These are phyloP conservation scores for Acanthamoeba royreba DNA, from an alignment of 208 protist species.

Conservation along the genomic window DNA sequence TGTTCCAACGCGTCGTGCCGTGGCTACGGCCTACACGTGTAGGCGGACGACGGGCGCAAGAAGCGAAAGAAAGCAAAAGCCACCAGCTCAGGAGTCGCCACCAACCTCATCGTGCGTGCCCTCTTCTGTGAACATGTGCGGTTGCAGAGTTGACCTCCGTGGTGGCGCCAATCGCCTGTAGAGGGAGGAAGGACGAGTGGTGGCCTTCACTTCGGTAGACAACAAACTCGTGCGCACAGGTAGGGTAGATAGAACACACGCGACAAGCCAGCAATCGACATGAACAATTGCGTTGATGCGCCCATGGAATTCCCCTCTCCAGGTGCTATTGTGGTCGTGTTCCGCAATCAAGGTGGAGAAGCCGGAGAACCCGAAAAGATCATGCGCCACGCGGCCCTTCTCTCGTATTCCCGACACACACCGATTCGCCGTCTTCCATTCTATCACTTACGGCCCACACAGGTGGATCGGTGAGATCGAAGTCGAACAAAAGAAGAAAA, in stretches of 20 bases:
- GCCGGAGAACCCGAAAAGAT: neutral
- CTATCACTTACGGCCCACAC: neutral
- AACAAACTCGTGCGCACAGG: neutral
- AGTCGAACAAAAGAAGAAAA: neutral
- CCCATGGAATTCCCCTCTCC: too few species aligned
- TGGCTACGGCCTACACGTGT: neutral
- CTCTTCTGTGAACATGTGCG: neutral
- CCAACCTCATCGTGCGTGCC: neutral
- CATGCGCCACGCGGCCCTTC: neutral
- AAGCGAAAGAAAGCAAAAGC: neutral
- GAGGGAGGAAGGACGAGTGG: neutral
- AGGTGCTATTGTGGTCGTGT: neutral
- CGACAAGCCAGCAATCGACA: neutral
- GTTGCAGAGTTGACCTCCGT: neutral
- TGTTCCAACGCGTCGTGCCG: neutral
- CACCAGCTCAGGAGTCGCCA: neutral
- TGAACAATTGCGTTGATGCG: neutral
- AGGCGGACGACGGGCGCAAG: neutral
- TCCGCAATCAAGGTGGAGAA: neutral
- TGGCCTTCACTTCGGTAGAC: neutral
- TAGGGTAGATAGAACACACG: neutral
- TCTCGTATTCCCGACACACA: neutral
- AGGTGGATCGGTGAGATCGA: slow-evolving; percentile 13
- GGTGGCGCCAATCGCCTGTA: neutral
- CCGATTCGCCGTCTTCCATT: neutral